A percentile compares a stretch with the other conserved stretches of the same genome.
phyloP scores from a whole-genome alignment of 2,329 filamentous ascomycete species.

The Verticillium longisporum region DNA sequence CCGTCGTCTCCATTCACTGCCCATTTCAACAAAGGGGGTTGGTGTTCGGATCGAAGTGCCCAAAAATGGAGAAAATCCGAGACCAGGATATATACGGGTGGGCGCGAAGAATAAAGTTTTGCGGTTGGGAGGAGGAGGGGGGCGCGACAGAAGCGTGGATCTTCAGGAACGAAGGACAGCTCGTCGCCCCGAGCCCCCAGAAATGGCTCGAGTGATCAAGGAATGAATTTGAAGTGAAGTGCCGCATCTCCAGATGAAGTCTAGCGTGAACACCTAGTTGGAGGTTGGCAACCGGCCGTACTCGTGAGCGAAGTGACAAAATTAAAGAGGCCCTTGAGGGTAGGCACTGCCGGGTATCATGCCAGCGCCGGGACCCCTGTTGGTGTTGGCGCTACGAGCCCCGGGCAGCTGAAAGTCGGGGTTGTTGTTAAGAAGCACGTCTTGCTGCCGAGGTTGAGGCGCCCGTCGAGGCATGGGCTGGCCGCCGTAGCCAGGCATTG shows the following conservation, averaged over 20 bases:
- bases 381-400: conserved; percentile 20
- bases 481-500: conserved; percentile 35
- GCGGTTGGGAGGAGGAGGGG: not conserved
- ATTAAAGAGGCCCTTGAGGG: conserved; percentile 26
- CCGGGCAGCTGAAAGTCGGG: conserved; percentile 76
- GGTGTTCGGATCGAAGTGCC: not conserved
- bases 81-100: conserved; percentile 2
- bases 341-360: conserved; percentile 50
- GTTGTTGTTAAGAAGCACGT: conserved; percentile 70
- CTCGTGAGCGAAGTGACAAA: not conserved
- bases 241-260: conserved; percentile 1
- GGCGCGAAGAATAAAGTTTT: conserved; percentile 2
- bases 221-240: conserved; percentile 10
- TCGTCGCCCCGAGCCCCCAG: conserved; percentile 4
- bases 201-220: conserved; percentile 7
- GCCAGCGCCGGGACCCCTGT: conserved; percentile 24
- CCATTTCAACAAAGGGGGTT: not conserved
- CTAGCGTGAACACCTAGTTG: not conserved
- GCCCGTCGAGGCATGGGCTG: conserved; percentile 33
- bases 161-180: not conserved
- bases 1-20: not conserved
- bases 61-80: conserved; percentile 1
- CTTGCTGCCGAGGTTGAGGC: conserved; percentile 45
- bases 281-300: not conserved
- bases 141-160: not conserved